phyloP scores from a whole-genome alignment of 2,329 filamentous ascomycete genomes.

The Geosmithia putterillii region DNA sequence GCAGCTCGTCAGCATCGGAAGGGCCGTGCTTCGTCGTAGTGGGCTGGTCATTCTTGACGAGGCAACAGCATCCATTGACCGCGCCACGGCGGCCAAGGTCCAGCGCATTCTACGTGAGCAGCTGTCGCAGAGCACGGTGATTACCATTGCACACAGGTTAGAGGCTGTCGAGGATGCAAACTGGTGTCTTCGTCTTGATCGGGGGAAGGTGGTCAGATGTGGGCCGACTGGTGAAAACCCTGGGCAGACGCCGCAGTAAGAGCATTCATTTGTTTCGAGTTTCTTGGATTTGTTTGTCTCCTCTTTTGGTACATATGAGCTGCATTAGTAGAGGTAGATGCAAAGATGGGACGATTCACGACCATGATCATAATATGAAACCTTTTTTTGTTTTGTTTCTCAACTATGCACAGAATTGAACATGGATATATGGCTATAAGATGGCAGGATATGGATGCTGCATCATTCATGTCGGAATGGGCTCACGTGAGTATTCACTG shows the following conservation, averaged over 20 bases:
- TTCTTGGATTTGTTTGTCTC: too few species aligned
- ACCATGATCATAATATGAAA: too few species aligned
- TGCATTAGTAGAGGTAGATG: too few species aligned
- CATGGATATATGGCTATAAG: too few species aligned
- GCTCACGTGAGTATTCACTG: not conserved
- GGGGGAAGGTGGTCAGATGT: conserved; percentile 35
- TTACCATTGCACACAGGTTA: conserved; percentile 54
- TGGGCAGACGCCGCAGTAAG: too few species aligned
- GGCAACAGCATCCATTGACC: conserved; percentile 52
- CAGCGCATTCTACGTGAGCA: conserved; percentile 45
- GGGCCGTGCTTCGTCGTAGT: conserved; percentile 46
- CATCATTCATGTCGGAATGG: not conserved
- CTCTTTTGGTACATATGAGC: too few species aligned
- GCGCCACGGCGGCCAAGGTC: conserved; percentile 43
- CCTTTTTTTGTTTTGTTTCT: too few species aligned
- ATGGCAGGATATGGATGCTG: too few species aligned
- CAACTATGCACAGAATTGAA: not conserved
- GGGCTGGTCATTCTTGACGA: conserved; percentile 53
- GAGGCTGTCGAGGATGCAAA: conserved; percentile 49
- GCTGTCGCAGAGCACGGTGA: conserved; percentile 43
- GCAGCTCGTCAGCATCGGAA: conserved; percentile 47
- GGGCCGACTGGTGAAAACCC: conserved; percentile 22
- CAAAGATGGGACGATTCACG: too few species aligned
- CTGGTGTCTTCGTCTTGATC: conserved; percentile 40
- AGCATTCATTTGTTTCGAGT: too few species aligned